These are phyloP conservation scores for Skeletonema marinoi DNA, from an alignment of 108 stramenopile species.

Conservation along the genomic window DNA sequence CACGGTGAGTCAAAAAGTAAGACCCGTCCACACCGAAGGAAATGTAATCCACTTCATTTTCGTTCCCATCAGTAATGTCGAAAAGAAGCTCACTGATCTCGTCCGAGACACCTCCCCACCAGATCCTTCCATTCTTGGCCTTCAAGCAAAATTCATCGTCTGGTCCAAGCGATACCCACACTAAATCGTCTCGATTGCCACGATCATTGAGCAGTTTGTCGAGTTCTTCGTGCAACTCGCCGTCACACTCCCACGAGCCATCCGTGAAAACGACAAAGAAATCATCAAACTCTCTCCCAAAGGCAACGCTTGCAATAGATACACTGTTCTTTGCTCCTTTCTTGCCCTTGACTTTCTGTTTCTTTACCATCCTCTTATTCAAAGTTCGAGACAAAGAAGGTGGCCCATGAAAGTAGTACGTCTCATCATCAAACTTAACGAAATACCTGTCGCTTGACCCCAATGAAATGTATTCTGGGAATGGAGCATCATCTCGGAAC, in stretches of 20 bases:
- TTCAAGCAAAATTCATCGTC: slow-evolving; percentile 77
- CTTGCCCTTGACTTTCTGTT: slow-evolving; percentile 3
- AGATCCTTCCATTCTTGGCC: slow-evolving; percentile 75
- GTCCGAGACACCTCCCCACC: slow-evolving; percentile 76
- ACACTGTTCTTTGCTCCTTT: background rate
- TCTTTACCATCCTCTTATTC: slow-evolving; percentile 28
- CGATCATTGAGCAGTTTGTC: slow-evolving; percentile 60
- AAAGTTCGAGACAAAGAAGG: slow-evolving; percentile 57
- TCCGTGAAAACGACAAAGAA: slow-evolving; percentile 75
- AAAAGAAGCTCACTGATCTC: slow-evolving; percentile 60
- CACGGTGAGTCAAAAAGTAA: slow-evolving; percentile 46
- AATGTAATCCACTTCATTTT: slow-evolving; percentile 58
- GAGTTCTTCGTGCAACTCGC: slow-evolving; percentile 60
- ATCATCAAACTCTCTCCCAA: slow-evolving; percentile 70
- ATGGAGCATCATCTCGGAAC: slow-evolving; percentile 43
- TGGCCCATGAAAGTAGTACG: slow-evolving; percentile 65
- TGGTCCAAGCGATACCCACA: slow-evolving; percentile 70
- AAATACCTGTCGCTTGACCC: slow-evolving; percentile 74
- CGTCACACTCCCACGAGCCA: slow-evolving; percentile 79
- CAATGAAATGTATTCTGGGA: slow-evolving; percentile 69
- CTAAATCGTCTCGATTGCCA: slow-evolving; percentile 60
- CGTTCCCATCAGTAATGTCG: slow-evolving; percentile 46
- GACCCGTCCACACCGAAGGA: slow-evolving; percentile 78
- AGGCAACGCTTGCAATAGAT: slow-evolving; percentile 52
- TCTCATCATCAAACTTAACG: slow-evolving; percentile 68